Evolutionary conservation across 441 rosid species (phyloP), one percentile per base, ranked within the genome.

Genomic region (Populus hybrid): DNA sequence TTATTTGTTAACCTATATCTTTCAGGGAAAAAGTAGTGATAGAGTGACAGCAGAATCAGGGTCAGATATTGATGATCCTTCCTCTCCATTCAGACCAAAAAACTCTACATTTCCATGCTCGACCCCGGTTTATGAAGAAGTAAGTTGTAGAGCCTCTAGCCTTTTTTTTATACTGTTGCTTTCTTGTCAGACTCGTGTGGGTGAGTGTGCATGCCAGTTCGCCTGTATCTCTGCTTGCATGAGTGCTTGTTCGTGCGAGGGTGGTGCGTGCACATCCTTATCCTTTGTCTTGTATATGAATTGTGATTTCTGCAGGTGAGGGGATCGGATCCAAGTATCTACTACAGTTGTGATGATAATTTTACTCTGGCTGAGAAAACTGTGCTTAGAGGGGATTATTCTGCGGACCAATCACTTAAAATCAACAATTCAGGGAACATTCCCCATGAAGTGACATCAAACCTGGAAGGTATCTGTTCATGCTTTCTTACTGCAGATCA

Each of bases 271-370:
- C 28, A 63, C 28, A 10, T 63, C 66, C 23, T 30, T 54, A 6
- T n/a, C 23, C 57, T 36, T 38, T 63, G 23, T 78, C 7, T 10
- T 57, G 4, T 78, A 71, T 64, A 67, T 23, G 42, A 69, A 36
- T 24, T 81, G 6, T 84, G 81, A 71, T 77, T 46, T 82, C 65
- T 75, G 71, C 92, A 96, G 98, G 88, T 76, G 72, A 85, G 83
- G 82, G 23, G 79, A 78, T 86, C 88, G 2, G 95, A 96, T 80
- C 85, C 90, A 67, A 90, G 82, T 76, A 84, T 87, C 46, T 92
- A 89, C 86, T 90, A 89, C 86, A 90, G 93, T 81, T 96, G 98
- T 74, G 88, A 89, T 73, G 97, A 94, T 59, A 85, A 78, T 81
- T 85, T 88, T 74, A 50, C 82, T 73, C 18, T 70, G 64, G 81